phyloP scores from a whole-genome alignment of 176 grass and related monocot species.

The Ananas comosus region DNA sequence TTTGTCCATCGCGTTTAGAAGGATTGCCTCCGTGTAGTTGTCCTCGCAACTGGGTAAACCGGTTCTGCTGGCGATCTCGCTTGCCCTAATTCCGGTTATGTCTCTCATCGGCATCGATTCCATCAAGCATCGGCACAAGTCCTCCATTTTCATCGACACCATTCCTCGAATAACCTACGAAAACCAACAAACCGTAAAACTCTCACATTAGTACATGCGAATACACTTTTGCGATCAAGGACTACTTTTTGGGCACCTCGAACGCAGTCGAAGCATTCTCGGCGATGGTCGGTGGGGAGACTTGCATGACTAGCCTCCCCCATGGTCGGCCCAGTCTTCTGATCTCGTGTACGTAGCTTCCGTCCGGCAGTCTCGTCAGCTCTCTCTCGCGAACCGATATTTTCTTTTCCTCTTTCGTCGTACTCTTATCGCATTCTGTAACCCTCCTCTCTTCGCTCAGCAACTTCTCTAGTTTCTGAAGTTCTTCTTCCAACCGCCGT shows the following conservation, averaged over 20 bases:
- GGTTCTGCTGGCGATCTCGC: conserved; percentile 2
- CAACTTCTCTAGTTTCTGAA: conserved; percentile 2
- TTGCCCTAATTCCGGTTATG: conserved; percentile 17
- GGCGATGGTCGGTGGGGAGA: conserved; percentile 32
- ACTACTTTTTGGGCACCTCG: conserved; percentile 21
- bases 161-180: conserved; percentile 49
- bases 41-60: conserved; percentile 14
- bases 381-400: neutral
- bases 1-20: conserved; percentile 32
- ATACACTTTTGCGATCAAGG: neutral
- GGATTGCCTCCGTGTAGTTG: conserved; percentile 30
- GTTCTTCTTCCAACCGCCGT: neutral
- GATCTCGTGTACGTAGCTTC: conserved; percentile 44
- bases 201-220: neutral
- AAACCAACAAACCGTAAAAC: neutral
- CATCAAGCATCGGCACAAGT: conserved; percentile 28
- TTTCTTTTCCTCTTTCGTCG: neutral
- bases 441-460: neutral
- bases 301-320: conserved; percentile 47
- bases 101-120: conserved; percentile 41
- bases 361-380: conserved; percentile 29
- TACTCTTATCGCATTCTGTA: neutral
- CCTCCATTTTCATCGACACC: conserved; percentile 15
- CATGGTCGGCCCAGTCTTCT: conserved; percentile 26
- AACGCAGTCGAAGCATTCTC: conserved; percentile 25